phyloP scores from a whole-genome alignment of 306 rosid species.

The Alnus rubra region DNA sequence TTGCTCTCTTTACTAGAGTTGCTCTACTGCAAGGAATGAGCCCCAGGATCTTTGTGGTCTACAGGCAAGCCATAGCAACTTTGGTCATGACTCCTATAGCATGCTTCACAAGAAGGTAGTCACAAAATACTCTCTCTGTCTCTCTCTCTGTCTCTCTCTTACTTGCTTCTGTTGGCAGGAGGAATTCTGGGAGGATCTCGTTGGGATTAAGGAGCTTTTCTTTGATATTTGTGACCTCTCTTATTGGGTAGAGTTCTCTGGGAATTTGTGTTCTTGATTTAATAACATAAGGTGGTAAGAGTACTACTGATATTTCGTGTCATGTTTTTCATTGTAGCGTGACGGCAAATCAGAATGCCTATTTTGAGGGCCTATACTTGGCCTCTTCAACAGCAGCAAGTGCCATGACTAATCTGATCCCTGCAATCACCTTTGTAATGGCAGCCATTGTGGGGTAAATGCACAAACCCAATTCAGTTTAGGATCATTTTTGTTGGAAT shows the following conservation, averaged over 20 bases:
- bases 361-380: conserved; percentile 61
- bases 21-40: conserved; percentile 71
- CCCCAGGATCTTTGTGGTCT: conserved; percentile 57
- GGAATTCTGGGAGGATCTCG: conserved; percentile 36
- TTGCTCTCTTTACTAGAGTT: conserved; percentile 59
- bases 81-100: conserved; percentile 51
- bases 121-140: neutral
- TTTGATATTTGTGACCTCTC: conserved; percentile 55
- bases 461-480: neutral
- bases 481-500: no score
- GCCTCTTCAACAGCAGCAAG: conserved; percentile 62
- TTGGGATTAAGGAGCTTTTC: conserved; percentile 48
- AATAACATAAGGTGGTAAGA: neutral
- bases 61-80: conserved; percentile 71
- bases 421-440: conserved; percentile 62
- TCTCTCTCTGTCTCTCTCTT: neutral
- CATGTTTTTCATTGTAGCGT: conserved; percentile 37
- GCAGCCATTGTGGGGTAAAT: conserved; percentile 62
- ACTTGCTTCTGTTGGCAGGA: conserved; percentile 32
- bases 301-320: neutral
- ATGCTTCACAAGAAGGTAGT: conserved; percentile 38
- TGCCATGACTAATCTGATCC: conserved; percentile 67
- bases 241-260: conserved; percentile 51
- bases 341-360: conserved; percentile 66
- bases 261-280: neutral